Evolutionary conservation across 2,329 filamentous ascomycete genomes (phyloP), one percentile per base, ranked within the genome.

Genomic region (Aspergillus fumigatus): DNA sequence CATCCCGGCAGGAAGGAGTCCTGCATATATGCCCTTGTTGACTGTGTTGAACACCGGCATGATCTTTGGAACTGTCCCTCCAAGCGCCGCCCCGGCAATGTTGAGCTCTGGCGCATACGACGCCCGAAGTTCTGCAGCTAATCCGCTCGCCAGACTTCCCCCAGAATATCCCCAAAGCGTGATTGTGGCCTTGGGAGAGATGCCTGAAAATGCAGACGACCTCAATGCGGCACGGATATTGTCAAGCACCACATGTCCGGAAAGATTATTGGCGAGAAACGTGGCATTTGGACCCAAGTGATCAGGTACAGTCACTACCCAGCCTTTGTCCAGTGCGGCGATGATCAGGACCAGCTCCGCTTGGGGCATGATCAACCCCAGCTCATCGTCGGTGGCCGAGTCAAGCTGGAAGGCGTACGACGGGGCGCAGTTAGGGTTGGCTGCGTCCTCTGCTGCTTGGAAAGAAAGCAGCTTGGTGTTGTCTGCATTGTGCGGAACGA

Each of bases 161-260:
- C 83, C 83, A 0, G 79, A 82, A 62, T 84, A 85, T 0, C 83
- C 83, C 80, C 80, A 84, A 54, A 83, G 67, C 2, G 76, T 73
- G 45, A 77, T 66, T 3, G 60, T 68, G 0, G 76, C 68, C 14
- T 69, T 63, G 5, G 59, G 43, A 9, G 64, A 60, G 52, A 79
- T 63, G 2, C 69, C 67, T 4, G 75, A 67, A 48, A 67, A 59
- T 8, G 58, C 26, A 1, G 48, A 57, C 1, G 66, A 69, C 4
- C 65, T 58, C 11, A 77, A 59, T 1, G 75, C 71, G 4, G 77
- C 77, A 10, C 79, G 74, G 1, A 80, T 63, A 2, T 69, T 68
- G 62, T 81, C 75, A 10, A 80, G 64, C 9, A 74, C 76, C 0
- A 75, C 75, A 49, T 80, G 73, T 1, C 78, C 79, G 1, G 73